Evolutionary conservation across 768 basidiomycete species (phyloP).

Genomic region (Russula brevipes): DNA sequence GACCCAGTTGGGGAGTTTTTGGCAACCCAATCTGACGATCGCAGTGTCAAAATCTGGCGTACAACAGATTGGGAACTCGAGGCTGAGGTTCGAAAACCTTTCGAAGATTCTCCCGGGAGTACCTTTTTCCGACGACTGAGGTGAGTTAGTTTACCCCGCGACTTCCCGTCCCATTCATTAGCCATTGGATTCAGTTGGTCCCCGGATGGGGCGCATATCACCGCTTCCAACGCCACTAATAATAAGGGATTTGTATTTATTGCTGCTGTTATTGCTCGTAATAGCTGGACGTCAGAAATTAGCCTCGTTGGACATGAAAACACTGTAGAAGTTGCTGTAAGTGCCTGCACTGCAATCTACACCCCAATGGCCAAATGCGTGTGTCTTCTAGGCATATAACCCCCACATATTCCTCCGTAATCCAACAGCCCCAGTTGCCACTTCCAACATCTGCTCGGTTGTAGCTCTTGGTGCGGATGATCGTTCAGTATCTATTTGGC

Average conservation of each 20-base stretch:
- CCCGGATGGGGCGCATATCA: conserved; percentile 97
- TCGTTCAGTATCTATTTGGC: conserved; percentile 92
- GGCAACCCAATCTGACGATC: conserved; percentile 96
- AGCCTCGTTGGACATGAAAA: conserved; percentile 97
- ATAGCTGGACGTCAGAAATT: conserved; percentile 86
- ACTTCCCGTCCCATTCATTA: not conserved
- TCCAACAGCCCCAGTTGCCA: conserved; percentile 56
- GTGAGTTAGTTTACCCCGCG: conserved; percentile 35
- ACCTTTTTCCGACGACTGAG: conserved; percentile 92
- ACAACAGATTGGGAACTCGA: conserved; percentile 89
- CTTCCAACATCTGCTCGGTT: conserved; percentile 84
- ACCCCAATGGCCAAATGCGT: not conserved
- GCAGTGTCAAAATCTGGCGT: conserved; percentile 94
- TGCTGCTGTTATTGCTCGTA: conserved; percentile 88
- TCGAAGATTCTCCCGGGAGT: conserved; percentile 88
- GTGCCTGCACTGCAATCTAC: conserved; percentile 29
- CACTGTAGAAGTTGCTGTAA: conserved; percentile 90
- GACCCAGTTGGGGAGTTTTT: conserved; percentile 97
- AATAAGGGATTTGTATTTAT: conserved; percentile 96
- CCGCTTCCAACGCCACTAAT: conserved; percentile 95
- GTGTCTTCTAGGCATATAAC: conserved; percentile 67
- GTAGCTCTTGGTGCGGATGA: conserved; percentile 94
- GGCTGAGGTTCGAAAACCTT: conserved; percentile 82
- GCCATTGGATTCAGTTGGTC: conserved; percentile 68
- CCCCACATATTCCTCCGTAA: conserved; percentile 90